A percentile compares a stretch with the other conserved stretches of the same genome.
Evolutionary conservation across 805 yeast genomes (phyloP).

Genomic region (Teunomyces aglyptinius): DNA sequence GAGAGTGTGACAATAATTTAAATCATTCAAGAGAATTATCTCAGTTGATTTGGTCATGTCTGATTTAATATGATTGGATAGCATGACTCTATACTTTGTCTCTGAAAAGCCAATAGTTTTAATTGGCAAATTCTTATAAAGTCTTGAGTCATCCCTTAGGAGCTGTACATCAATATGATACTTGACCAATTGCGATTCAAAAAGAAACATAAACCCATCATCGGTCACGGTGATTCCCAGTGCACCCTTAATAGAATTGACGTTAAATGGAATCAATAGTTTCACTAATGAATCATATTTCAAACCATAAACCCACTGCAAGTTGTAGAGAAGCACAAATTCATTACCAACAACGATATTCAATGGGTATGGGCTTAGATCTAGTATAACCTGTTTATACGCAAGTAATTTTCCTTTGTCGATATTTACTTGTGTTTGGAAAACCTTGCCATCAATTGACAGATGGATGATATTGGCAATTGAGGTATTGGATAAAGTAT

Average conservation of each 20-base stretch:
- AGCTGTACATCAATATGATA: not conserved
- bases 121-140: not conserved
- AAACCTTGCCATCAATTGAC: constrained; percentile 6
- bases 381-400: not conserved
- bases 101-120: not conserved
- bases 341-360: not conserved
- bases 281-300: not conserved
- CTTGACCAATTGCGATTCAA: not conserved
- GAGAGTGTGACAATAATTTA: not conserved
- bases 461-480: constrained; percentile 5
- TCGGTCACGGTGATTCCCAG: not conserved
- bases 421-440: constrained; percentile 3
- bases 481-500: not conserved
- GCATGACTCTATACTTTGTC: not conserved
- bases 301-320: not conserved
- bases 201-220: not conserved
- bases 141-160: not conserved
- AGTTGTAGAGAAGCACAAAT: not conserved
- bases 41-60: not conserved
- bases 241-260: not conserved
- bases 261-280: not conserved
- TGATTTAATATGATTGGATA: not conserved
- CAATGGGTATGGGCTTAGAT: constrained; percentile 2
- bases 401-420: not conserved
- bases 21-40: not conserved